Evolutionary conservation across 306 rosid species (phyloP), one percentile per base, ranked within the genome.

Genomic region (Vachellia collinsii): DNA sequence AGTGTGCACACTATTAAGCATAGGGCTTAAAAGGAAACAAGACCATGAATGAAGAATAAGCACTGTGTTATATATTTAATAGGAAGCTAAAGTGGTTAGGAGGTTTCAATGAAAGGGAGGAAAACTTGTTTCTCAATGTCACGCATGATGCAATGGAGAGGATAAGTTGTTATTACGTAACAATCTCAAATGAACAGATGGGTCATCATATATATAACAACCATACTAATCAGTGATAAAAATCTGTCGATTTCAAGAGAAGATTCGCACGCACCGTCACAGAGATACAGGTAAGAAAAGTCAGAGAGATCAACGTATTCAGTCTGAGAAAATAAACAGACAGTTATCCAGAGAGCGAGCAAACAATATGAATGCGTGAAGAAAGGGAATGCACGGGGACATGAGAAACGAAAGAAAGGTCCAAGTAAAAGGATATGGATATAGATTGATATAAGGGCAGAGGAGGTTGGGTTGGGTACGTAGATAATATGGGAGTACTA

Each of bases 111-210:
- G 56, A 23, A 59, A 22, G 19, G 41, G 22, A 25, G 68, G 34
- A n/a, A n/a, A n/a, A 6, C 43, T 67, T 34, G 25, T 39, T 38
- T 20, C 29, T 67, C 34, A 74, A 56, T 58, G 53, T 59, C 67
- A 59, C 76, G 17, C 72, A 74, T 72, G 77, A 77, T 85, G 88
- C 63, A 82, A 74, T 72, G 79, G 87, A 61, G 72, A 29, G 34
- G 34, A 81, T 65, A 8, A 74, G 47, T 70, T 20, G 61, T 43
- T 77, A 16, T 65, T 14, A 38, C 61, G 22, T 63, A 72, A 46
- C 53, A 22, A 8, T 42, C 59, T 29, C 22, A 5, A 12, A 29
- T 3, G 42, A 25, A 4, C 8, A 25, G 38, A 25, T 29, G 68
- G 16, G 17, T 36, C 70, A 64, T 64, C 44, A 64, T 29, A 29